Base-by-base conservation (phyloP, 164 flowering plant genomes). In the Brasenia schreberi region DNA sequence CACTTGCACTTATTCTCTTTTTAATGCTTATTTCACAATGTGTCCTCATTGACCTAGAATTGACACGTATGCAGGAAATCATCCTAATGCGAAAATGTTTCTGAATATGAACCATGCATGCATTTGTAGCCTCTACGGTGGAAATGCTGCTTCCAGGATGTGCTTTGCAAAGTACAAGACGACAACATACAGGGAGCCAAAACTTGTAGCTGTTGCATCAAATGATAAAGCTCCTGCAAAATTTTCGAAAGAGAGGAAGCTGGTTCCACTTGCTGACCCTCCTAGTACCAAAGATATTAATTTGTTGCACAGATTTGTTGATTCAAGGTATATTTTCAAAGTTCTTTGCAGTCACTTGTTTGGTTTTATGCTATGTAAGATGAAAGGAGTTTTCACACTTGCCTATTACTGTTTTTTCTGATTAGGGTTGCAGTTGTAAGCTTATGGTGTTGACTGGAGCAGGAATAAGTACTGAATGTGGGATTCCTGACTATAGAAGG, bases 401-500 rank as follows among this genome's bases (percentile, higher is more conserved):
- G 16, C 16, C 18, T 60, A 17, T 19, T 5, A 60, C 0, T 17
- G 7, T 16, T 19, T 17, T 16, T 59, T 14, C 19, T 33, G 23
- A 44, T 59, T 64, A 56, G 65, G 27, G 11, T 5, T 83, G 79
- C 89, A 93, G 98, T 73, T 75, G 77, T 59, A 87, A 83, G 73
- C 90, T 94, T 56, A 80, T 89, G 72, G 85, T 91, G 12, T 68
- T 91, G 81, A 94, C 95, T 23, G 97, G 99, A 71, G 99, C 99
- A 65, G 97, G 97, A 73, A 83, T 90, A 59, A 94, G 99, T 75
- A 89, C 97, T 18, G 99, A 94, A 70, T 71, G 87, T 73, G 99
- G 99, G 58, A 94, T 94, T 77, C 99, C 97, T 77, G 97, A 94
- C 73, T 94, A 94, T 67, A 80, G 97, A 85, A 94, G 98, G 96